Percentiles rank a stretch among this genome's conserved stretches.
phyloP scores from a whole-genome alignment of 2,329 filamentous ascomycete genomes.

The Aspergillus tubingensis region DNA sequence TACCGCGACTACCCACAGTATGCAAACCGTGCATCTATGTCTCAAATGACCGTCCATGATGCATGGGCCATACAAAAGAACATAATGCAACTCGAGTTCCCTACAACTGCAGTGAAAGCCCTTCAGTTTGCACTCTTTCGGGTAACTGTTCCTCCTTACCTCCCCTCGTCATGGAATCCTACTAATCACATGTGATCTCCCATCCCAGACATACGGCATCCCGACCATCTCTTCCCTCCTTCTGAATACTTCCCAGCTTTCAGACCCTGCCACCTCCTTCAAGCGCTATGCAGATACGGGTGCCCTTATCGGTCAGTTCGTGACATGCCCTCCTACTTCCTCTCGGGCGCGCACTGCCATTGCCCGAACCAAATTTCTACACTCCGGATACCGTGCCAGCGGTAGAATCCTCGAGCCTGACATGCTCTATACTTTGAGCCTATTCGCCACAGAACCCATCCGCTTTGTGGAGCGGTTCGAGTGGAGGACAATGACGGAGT shows the following conservation, averaged over 20 bases:
- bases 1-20: constrained; percentile 44
- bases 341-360: constrained; percentile 54
- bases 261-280: constrained; percentile 46
- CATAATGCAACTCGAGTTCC: constrained; percentile 57
- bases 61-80: constrained; percentile 53
- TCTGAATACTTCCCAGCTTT: constrained; percentile 52
- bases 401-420: constrained; percentile 64
- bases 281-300: constrained; percentile 58
- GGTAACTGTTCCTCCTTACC: constrained; percentile 29
- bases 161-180: not conserved
- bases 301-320: constrained; percentile 52
- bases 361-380: constrained; percentile 65
- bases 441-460: constrained; percentile 67
- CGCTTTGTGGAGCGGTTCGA: constrained; percentile 67
- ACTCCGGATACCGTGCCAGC: constrained; percentile 56
- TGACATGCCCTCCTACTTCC: constrained; percentile 46
- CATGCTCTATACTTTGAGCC: constrained; percentile 63
- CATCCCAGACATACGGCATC: constrained; percentile 55
- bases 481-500: constrained; percentile 66
- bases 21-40: constrained; percentile 44
- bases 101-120: constrained; percentile 51
- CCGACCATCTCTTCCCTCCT: constrained; percentile 56
- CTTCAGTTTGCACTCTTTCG: constrained; percentile 62
- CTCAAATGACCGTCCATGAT: constrained; percentile 55
- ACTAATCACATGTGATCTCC: not conserved